Base-by-base conservation (phyloP, 495 filamentous ascomycete genomes). In the Haplographium delicatum region DNA sequence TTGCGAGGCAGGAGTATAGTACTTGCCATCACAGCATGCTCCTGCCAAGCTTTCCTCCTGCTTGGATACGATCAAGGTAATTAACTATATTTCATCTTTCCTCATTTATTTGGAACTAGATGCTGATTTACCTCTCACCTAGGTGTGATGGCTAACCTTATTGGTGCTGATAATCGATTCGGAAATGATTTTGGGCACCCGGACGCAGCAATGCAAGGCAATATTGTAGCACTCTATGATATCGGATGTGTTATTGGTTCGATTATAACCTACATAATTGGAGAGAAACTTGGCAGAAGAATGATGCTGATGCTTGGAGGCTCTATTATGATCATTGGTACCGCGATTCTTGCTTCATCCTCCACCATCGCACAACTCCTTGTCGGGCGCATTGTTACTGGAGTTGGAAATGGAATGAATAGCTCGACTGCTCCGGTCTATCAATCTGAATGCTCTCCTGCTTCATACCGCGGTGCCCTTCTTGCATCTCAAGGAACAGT, bases 341-440 rank as follows among this genome's bases (percentile, higher is more conserved):
- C 67, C 9, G 62, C 64, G 8, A 51, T 76, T 33, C 73, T 74
- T 47, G 66, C 67, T 5, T 63, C 62, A n/a, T 60, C 74, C 10
- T 69, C 62, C 28, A 68, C 64, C 7, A 54, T 68, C 16, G 52
- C 65, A 1, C 70, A 75, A 37, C 47, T 79, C 26, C 66, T 79
- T 18, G 65, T 73, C 39, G 72, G 73, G 7, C 63, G 73, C 1
- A 71, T 76, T 41, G 58, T 79, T 18, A 69, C 71, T 5, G 73
- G 73, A 5, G 67, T 78, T 30, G 76, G 76, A 4, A 78, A 75
- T 38, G 76, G 76, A 9, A 68, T 71, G 42, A 71, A 76, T 44
- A 69, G 70, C 7, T 64, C 64, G 20, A 75, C 71, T 4, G 71
- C 71, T 13, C 73, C 75, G 3, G 68, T 76, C 39, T 78, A 72